Evolutionary conservation across 2,329 filamentous ascomycete species (phyloP).

Genomic region (Furcasterigmium sp.): DNA sequence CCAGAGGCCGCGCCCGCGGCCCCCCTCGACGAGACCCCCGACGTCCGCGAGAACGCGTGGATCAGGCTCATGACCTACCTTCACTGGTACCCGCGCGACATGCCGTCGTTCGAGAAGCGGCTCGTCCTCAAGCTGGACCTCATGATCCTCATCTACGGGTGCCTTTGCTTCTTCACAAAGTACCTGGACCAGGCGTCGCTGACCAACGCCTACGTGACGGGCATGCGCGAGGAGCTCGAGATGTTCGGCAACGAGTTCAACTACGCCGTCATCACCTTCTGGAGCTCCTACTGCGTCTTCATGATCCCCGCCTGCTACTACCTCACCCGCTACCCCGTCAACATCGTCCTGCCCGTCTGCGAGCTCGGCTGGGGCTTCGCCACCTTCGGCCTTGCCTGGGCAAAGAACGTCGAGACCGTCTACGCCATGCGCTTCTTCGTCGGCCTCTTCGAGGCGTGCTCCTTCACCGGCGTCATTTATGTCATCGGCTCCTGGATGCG

Average conservation of each 20-base stretch:
- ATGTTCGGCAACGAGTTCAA: constrained; percentile 28
- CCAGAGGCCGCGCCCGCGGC: neutral
- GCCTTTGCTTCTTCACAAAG: constrained; percentile 32
- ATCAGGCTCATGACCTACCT: constrained; percentile 19
- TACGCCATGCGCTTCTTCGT: constrained; percentile 40
- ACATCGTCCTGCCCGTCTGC: constrained; percentile 20
- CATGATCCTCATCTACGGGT: constrained; percentile 30
- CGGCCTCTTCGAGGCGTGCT: constrained; percentile 44
- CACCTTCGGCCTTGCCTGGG: constrained; percentile 22
- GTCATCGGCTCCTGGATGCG: constrained; percentile 60
- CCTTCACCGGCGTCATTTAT: constrained; percentile 48
- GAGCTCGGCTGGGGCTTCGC: constrained; percentile 24
- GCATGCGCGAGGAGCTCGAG: constrained; percentile 28
- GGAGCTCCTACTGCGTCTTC: constrained; percentile 31
- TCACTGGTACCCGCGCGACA: constrained; percentile 26
- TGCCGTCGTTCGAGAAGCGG: constrained; percentile 23
- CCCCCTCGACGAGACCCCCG: neutral
- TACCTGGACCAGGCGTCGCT: constrained; percentile 30
- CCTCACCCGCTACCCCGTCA: constrained; percentile 29
- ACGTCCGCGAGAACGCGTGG: constrained; percentile 15
- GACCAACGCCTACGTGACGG: constrained; percentile 32
- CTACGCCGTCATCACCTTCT: constrained; percentile 22
- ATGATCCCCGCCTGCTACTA: constrained; percentile 35
- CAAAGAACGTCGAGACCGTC: constrained; percentile 22
- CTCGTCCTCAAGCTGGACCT: constrained; percentile 30